These are phyloP conservation scores for Botrytis aclada DNA, from an alignment of 2,329 filamentous ascomycete species.

Conservation along the genomic window DNA sequence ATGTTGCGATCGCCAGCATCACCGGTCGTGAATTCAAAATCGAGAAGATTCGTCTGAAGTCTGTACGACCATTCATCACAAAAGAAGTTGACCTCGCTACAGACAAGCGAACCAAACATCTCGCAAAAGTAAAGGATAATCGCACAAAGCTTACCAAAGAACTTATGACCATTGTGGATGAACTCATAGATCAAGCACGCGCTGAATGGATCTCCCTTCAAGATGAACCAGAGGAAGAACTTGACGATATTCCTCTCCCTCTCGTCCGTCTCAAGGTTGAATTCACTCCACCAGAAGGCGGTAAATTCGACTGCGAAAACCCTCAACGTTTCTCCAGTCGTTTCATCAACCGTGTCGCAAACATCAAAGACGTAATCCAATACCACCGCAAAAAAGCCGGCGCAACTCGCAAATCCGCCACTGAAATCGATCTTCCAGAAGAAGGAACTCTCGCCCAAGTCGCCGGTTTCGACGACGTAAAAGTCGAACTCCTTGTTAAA, in stretches of 20 bases:
- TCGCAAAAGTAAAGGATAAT: conserved; percentile 82
- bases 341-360: conserved; percentile 87
- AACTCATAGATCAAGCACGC: conserved; percentile 83
- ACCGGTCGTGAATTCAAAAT: conserved; percentile 78
- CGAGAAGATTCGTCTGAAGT: conserved; percentile 79
- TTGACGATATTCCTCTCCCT: conserved; percentile 69
- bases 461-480: conserved; percentile 65
- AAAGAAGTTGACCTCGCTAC: conserved; percentile 74
- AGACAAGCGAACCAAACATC: conserved; percentile 70
- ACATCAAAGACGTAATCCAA: conserved; percentile 88
- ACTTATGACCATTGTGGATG: conserved; percentile 74
- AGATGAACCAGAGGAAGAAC: conserved; percentile 53
- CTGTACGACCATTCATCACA: conserved; percentile 87
- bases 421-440: conserved; percentile 57
- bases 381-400: conserved; percentile 86
- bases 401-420: conserved; percentile 44
- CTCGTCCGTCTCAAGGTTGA: conserved; percentile 89
- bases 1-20: conserved; percentile 81
- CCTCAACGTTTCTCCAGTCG: conserved; percentile 93
- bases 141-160: conserved; percentile 74
- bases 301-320: conserved; percentile 87
- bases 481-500: conserved; percentile 82
- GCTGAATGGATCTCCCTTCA: conserved; percentile 78
- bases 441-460: conserved; percentile 60
- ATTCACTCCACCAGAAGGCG: conserved; percentile 78